Base-by-base conservation (phyloP, 163 green algal genomes). In the Scenedesmus sp. region DNA sequence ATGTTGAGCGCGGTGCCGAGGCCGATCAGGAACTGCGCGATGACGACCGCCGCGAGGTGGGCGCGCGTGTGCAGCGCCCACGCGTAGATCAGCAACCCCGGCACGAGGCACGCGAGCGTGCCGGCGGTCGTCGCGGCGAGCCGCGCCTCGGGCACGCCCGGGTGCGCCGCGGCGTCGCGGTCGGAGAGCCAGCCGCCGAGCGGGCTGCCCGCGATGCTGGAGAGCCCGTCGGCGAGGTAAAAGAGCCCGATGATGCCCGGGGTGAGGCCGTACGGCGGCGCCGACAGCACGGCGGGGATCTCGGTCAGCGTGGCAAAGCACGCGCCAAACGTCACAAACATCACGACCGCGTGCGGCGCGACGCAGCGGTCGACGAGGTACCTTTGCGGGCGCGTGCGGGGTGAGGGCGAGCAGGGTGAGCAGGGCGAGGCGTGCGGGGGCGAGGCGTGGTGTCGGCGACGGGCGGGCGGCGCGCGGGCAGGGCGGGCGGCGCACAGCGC, bases 131-230 rank as follows among this genome's bases (percentile, higher is more conserved):
- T 77, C 34, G 44, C 28, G 3, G 26, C 5, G 34, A 77, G 51
- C 22, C 67, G 17, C 13, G 22, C 50, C 34, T 77, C 67, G 4
- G 67, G 67, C 34, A 45, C 51, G 1, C 14, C n/a, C 13, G 67
- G 34, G 39, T 66, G 51, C n/a, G 20, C 5, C 11, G 67, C 67
- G 28, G 67, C 67, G 10, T 33, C 28, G 2, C n/a, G 10, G 22
- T 77, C 67, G 10, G 51, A 66, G 14, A 66, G 13, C 51, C 33
- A 57, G n/a, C 67, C 67, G 22, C 67, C 67, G 1, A 77, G 28
- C 5, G 67, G 67, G 24, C 67, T 77, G 29, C 51, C 67, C n/a
- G 64, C 42, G 0, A 77, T n/a, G 33, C 67, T 53, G 22, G 67
- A 36, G 0, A 77, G 28, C 0, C 67, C 67, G 22, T 77, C 51